Evolutionary conservation across 2,329 filamentous ascomycete genomes (phyloP), one percentile per base, ranked within the genome.

Genomic region (Domatiomyces globalis): DNA sequence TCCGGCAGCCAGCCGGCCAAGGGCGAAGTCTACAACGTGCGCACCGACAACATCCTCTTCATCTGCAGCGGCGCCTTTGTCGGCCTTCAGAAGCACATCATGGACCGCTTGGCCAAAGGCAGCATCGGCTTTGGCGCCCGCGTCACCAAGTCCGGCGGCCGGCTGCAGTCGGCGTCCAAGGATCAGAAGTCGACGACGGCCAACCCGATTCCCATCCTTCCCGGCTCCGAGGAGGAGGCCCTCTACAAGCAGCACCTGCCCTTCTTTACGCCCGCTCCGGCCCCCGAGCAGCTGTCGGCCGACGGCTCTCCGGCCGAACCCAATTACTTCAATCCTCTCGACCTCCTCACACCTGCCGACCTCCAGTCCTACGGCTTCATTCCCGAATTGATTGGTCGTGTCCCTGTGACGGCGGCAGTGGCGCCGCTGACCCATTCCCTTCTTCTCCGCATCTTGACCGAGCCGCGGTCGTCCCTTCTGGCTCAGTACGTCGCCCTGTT

Each of bases 31-130:
- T 83, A 77, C 66, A 81, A 86, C 51, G 83, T 95, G 52, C 85
- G 92, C 61, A 98, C 92, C 0, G 89, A 88, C 58, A 95, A 96
- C 61, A 96, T 98, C 54, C 77, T 98, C 25, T 98, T 98, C 69
- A 88, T 98, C 43, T 95, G 92, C 66, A 94, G 89, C 10, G 92
- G 92, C 17, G 92, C 92, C 17, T 98, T 98, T 64, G 85, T 94
- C 36, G 90, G 89, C 1, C 74, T 96, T 1, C 87, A 95, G 62
- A 95, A 94, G 65, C 78, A 84, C 33, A 79, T 98, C 47, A 74
- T 94, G 54, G 84, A 88, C 53, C 82, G 92, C n/a, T 83, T 96
- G 45, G 84, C 87, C 10, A 87, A 85, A 63, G 80, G 81, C 9
- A 85, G 86, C 2, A 90, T 98, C 59, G 92, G 92, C 0, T 98